These are phyloP conservation scores for Dactylellina cionopaga DNA, from an alignment of 2,329 filamentous ascomycete species.

Conservation along the genomic window DNA sequence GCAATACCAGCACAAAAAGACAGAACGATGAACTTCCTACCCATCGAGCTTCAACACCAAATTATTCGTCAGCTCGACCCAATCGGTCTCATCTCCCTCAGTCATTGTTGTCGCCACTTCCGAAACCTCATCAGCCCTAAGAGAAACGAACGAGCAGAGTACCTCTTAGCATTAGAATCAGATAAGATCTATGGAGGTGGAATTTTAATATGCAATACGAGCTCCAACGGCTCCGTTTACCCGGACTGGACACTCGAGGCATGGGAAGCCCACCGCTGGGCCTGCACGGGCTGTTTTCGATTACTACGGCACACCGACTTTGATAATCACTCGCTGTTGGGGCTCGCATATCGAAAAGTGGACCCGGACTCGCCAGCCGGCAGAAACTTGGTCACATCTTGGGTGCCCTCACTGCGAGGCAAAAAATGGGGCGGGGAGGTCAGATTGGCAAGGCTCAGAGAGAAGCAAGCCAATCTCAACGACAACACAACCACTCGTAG, in stretches of 20 bases:
- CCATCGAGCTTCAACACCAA: constrained; percentile 37
- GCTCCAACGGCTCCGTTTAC: constrained; percentile 2
- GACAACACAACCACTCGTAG: neutral
- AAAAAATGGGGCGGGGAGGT: neutral
- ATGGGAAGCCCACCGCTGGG: constrained; percentile 41
- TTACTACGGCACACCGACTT: constrained; percentile 36
- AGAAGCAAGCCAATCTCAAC: neutral
- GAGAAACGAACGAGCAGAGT: constrained; percentile 25
- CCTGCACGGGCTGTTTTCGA: constrained; percentile 41
- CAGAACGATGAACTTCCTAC: constrained; percentile 27
- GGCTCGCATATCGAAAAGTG: constrained; percentile 46
- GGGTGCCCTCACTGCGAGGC: constrained; percentile 5
- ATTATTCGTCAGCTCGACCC: constrained; percentile 49
- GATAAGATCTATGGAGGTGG: constrained; percentile 23
- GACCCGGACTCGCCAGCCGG: constrained; percentile 1
- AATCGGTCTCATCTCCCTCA: constrained; percentile 32
- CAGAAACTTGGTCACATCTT: constrained; percentile 1
- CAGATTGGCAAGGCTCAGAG: neutral
- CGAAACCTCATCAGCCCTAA: constrained; percentile 28
- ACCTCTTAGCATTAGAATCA: constrained; percentile 43
- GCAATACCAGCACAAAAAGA: too few relatives aligned
- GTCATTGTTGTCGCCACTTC: constrained; percentile 22
- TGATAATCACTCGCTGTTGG: constrained; percentile 49
- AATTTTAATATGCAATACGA: neutral
- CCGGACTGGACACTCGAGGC: constrained; percentile 26